Conservation (phyloP, 768 basidiomycete genomes). For the Butyriboletus loyo region DNA sequence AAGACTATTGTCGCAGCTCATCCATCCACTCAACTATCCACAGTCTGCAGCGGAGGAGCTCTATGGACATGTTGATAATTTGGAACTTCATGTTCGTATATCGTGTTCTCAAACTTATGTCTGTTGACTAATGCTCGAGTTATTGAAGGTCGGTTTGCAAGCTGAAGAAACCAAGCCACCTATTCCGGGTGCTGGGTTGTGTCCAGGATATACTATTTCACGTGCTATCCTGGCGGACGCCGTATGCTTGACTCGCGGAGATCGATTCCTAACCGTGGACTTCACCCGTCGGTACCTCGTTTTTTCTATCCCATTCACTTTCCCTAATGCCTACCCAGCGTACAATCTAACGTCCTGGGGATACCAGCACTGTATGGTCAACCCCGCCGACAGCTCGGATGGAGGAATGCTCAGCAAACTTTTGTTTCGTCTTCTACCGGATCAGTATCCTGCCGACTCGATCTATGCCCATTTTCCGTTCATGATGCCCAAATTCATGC, state of each 20-base stretch:
- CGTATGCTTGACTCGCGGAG: conserved; percentile 71
- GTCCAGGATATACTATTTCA: conserved; percentile 81
- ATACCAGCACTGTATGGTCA: conserved; percentile 64
- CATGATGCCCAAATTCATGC: conserved; percentile 49
- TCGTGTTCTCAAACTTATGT: neutral
- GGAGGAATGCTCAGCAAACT: conserved; percentile 75
- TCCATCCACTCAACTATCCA: neutral
- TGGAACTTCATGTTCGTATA: conserved; percentile 67
- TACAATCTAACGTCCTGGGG: conserved; percentile 79
- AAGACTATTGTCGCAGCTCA: conserved; percentile 15
- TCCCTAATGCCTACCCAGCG: conserved; percentile 39
- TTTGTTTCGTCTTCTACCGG: conserved; percentile 68
- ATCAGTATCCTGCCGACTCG: conserved; percentile 61
- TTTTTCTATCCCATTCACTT: neutral
- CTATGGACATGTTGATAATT: conserved; percentile 71
- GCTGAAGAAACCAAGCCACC: conserved; percentile 70
- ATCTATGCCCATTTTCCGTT: conserved; percentile 82
- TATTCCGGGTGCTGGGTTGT: conserved; percentile 68
- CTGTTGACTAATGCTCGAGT: neutral
- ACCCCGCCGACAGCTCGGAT: conserved; percentile 64
- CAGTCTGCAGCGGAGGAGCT: conserved; percentile 62
- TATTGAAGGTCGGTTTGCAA: conserved; percentile 55
- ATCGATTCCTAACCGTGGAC: conserved; percentile 74
- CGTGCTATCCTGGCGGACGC: conserved; percentile 83
- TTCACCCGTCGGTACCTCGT: conserved; percentile 58